These are phyloP conservation scores for Pythium chondricola DNA, from an alignment of 352 stramenopile genomes.

Conservation along the genomic window DNA sequence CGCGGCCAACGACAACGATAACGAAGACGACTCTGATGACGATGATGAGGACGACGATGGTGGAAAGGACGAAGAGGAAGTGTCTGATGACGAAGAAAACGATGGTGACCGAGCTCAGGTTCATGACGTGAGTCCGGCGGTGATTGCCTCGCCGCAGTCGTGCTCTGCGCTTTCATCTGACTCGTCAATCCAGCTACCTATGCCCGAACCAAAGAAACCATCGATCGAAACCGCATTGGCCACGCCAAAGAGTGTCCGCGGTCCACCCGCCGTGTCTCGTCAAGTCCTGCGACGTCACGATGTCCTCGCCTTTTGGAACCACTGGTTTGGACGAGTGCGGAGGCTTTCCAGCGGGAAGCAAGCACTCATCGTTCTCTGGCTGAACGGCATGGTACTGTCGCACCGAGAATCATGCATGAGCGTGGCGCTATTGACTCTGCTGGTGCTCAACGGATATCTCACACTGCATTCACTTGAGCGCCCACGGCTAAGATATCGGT, in stretches of 20 bases:
- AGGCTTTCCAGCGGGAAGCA: conserved; percentile 1
- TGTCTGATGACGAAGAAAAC: conserved; percentile 29
- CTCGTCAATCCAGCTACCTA: too few species aligned
- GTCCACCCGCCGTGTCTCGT: too few species aligned
- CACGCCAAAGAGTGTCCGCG: too few species aligned
- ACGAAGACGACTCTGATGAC: neutral
- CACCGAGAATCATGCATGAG: neutral
- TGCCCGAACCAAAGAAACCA: too few species aligned
- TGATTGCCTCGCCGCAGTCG: conserved; percentile 12
- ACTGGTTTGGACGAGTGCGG: conserved; percentile 4
- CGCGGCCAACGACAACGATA: neutral
- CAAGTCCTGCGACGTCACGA: too few species aligned
- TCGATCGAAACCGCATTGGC: too few species aligned
- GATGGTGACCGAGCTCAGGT: conserved; percentile 29
- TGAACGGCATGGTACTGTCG: conserved; percentile 9
- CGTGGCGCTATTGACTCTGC: neutral
- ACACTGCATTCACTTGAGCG: neutral
- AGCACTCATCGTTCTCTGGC: conserved; percentile 1
- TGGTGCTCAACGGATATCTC: neutral
- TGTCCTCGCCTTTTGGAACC: conserved; percentile 3
- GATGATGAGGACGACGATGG: conserved; percentile 9
- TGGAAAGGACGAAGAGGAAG: conserved; percentile 4
- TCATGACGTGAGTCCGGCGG: conserved; percentile 16
- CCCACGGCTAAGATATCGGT: neutral
- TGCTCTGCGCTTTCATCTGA: too few species aligned